phyloP scores from a whole-genome alignment of 2,329 filamentous ascomycete genomes.

The Exserohilum rostratum region DNA sequence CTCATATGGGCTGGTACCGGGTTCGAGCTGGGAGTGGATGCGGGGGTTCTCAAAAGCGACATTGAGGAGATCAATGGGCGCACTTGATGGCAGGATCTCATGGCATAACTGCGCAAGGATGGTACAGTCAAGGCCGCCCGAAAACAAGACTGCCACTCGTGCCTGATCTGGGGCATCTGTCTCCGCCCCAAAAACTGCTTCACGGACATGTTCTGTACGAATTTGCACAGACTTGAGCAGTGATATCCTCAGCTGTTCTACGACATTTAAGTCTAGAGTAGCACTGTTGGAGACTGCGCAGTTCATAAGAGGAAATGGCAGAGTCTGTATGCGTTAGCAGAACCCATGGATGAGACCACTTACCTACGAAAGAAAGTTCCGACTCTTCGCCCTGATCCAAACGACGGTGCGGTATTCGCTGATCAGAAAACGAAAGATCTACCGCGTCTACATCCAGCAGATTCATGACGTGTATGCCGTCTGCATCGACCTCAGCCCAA shows the following conservation, averaged over 20 bases:
- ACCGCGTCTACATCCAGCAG: constrained; percentile 45
- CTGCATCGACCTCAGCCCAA: constrained; percentile 84
- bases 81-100: constrained; percentile 70
- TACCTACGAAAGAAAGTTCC: constrained; percentile 43
- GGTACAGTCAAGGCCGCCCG: constrained; percentile 91
- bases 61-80: constrained; percentile 86
- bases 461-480: constrained; percentile 76
- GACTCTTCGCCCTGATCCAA: constrained; percentile 10
- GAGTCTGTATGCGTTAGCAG: constrained; percentile 42
- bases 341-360: constrained; percentile 17
- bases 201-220: constrained; percentile 52
- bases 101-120: constrained; percentile 81
- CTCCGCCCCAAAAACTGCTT: constrained; percentile 20
- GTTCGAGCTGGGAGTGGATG: constrained; percentile 52
- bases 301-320: constrained; percentile 56
- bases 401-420: constrained; percentile 34
- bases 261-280: constrained; percentile 48
- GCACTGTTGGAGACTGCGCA: constrained; percentile 12
- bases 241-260: constrained; percentile 60
- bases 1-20: constrained; percentile 66
- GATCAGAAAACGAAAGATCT: constrained; percentile 5
- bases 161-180: constrained; percentile 36
- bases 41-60: constrained; percentile 96
- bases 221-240: constrained; percentile 67
- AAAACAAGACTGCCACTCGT: constrained; percentile 83